Conservation (phyloP, 208 protist genomes). For the Wallacemonas sp. region DNA sequence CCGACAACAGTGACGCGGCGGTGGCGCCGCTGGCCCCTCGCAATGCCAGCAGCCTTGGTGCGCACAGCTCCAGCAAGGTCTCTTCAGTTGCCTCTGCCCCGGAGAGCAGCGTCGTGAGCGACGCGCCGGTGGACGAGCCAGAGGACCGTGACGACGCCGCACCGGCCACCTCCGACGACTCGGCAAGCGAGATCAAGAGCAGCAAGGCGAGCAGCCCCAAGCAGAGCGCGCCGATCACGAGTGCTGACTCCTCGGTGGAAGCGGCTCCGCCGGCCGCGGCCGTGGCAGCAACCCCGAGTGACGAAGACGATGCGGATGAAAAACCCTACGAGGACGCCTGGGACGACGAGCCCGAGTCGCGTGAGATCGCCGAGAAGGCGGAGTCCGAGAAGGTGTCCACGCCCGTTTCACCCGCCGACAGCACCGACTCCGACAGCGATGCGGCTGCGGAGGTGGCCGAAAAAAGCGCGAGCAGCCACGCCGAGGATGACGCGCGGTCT, state of each 20-base stretch:
- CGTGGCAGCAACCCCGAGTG: neutral
- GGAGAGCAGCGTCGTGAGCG: neutral
- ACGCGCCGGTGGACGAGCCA: neutral
- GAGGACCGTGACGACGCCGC: too few species aligned
- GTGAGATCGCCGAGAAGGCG: neutral
- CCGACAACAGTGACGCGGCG: too few species aligned
- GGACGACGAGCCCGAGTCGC: neutral
- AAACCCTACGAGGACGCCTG: too few species aligned
- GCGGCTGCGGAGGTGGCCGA: neutral
- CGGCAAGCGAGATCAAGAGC: neutral
- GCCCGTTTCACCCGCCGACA: neutral
- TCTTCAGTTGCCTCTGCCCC: too few species aligned
- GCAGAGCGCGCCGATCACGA: neutral
- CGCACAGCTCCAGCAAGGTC: neutral
- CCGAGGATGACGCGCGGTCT: neutral
- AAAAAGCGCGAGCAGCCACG: neutral
- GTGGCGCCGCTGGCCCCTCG: too few species aligned
- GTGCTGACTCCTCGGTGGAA: too few species aligned
- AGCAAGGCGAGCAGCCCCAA: neutral
- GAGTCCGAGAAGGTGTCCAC: too few species aligned
- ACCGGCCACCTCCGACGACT: too few species aligned
- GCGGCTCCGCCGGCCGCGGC: too few species aligned
- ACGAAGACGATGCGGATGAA: neutral
- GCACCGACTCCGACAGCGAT: neutral
- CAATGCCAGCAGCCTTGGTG: neutral